Conservation (phyloP, 2,329 filamentous ascomycete species). For the Epichloe brachyelytri region DNA sequence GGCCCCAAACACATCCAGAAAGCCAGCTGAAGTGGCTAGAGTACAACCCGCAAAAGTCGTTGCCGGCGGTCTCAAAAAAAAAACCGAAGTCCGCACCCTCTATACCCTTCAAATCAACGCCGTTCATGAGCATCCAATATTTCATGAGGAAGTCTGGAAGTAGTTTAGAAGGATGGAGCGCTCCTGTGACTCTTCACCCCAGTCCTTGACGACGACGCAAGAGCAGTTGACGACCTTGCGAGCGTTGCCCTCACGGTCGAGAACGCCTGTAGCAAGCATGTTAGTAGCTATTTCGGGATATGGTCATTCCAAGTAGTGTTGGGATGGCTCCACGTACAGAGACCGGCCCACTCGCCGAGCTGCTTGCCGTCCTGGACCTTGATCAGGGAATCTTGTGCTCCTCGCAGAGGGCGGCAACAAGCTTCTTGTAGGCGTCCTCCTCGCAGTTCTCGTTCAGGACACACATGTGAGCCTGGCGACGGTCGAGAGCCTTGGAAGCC, state of each 20-base stretch:
- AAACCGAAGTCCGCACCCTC: conserved; percentile 24
- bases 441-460: conserved; percentile 99
- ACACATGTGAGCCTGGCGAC: conserved; percentile 99
- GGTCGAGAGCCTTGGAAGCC: conserved; percentile 96
- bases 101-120: conserved; percentile 26
- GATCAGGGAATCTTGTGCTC: conserved; percentile 99
- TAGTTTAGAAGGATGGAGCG: conserved; percentile 99
- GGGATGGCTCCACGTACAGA: conserved; percentile 58
- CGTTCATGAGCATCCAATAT: conserved; percentile 10
- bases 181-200: conserved; percentile 99
- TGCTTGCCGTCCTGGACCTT: conserved; percentile 99
- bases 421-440: conserved; percentile 99
- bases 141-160: conserved; percentile 84
- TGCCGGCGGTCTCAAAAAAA: conserved; percentile 18
- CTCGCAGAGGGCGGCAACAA: conserved; percentile 94
- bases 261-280: conserved; percentile 54
- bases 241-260: conserved; percentile 98
- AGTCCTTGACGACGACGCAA: conserved; percentile 98
- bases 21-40: conserved; percentile 35
- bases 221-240: conserved; percentile 99
- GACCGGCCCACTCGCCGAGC: conserved; percentile 98
- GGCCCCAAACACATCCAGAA: conserved; percentile 26
- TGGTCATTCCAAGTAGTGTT: too few species aligned
- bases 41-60: conserved; percentile 29
- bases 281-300: conserved; percentile 15